Base-by-base conservation (phyloP, 139 green algal genomes). In the Edaphochlamys debaryana region DNA sequence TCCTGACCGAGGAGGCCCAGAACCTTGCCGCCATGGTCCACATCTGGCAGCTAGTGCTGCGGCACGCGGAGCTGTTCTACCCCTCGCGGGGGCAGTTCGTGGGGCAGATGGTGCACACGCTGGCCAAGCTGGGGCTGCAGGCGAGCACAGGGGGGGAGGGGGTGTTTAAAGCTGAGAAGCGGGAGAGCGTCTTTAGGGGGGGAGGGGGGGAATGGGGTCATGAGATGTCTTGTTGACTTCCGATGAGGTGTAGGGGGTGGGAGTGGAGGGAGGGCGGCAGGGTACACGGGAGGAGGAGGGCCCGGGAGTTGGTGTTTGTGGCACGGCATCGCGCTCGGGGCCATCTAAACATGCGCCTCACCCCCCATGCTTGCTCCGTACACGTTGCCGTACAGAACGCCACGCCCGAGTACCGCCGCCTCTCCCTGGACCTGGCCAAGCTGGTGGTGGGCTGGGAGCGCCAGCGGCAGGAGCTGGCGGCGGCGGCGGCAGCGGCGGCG, bases 401-500 rank as follows among this genome's bases (percentile, higher is more conserved):
- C 4, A 87, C 88, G 0, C 66, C 88, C n/a, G 97, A 99, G 85
- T 96, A 96, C 66, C 86, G 96, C 23, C 88, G 91, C 13, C 90
- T 99, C n/a, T 86, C 95, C 3, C 89, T 99, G 6, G 96, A 99
- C 89, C 89, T 99, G 70, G 94, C 91, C 4, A 89, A 86, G 9
- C 90, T 98, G 23, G 87, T 99, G n/a, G 60, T 99, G 40, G 58
- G 86, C 4, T 99, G 97, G 97, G 96, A 99, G 82, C 67, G 92
- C 42, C 58, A 84, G 30, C 37, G 86, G 23, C 77, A 84, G n/a
- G 50, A 71, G 37, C 32, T 42, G 73, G 52, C 75, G 23, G 79
- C 58, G 38, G 80, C 60, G 29, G 40, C 79, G 15, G 52, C 80
- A 58, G 75, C 78, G 58, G 79, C 70, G 25, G 71, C 67, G 6